Evolutionary conservation across 305 asterid genomes (phyloP).

Genomic region (Solanum hybrid): DNA sequence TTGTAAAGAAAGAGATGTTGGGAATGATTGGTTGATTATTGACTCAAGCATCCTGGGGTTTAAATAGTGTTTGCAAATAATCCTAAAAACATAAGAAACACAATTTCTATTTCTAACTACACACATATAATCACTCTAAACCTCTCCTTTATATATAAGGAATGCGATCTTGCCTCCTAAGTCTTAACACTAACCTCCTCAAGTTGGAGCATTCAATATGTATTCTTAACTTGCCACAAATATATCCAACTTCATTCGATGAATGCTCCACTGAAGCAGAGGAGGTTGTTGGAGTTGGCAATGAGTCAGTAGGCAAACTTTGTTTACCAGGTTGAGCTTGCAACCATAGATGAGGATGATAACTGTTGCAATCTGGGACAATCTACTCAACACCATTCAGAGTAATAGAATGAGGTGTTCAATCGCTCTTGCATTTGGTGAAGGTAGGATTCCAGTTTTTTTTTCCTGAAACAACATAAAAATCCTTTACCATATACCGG

Average conservation of each 20-base stretch:
- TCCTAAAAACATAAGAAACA: not conserved
- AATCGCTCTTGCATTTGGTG: not conserved
- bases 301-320: not conserved
- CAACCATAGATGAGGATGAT: not conserved
- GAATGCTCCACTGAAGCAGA: not conserved
- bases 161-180: not conserved
- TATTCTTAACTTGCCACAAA: not conserved
- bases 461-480: not conserved
- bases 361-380: not conserved
- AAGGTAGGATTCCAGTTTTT: not conserved
- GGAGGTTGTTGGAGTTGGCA: not conserved
- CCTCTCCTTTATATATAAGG: not conserved
- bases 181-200: not conserved
- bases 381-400: not conserved
- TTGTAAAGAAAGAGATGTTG: not conserved
- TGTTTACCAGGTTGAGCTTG: not conserved
- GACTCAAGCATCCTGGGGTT: not conserved
- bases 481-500: not conserved
- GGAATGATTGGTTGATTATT: not conserved
- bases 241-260: not conserved
- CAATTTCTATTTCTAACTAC: not conserved
- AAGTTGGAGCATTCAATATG: not conserved
- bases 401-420: not conserved
- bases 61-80: not conserved
- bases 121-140: not conserved